Evolutionary conservation across 2,329 filamentous ascomycete species (phyloP).

Genomic region (Exophiala bonariae): DNA sequence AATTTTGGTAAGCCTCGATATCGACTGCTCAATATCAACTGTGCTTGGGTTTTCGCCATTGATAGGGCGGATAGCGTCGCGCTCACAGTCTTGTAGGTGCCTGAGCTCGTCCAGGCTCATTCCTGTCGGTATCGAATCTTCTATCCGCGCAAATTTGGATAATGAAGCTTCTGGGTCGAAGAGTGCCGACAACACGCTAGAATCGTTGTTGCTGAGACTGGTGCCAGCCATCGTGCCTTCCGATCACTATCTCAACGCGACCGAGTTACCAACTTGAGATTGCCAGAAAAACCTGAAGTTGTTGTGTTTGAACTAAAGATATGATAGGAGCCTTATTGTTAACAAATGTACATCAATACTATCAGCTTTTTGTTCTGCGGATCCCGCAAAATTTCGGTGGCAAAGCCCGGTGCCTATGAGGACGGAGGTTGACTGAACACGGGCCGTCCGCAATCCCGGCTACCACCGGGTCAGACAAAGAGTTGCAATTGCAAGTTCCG

Average conservation of each 20-base stretch:
- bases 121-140: slow-evolving; percentile 40
- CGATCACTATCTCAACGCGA: too few species aligned
- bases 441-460: slow-evolving; percentile 10
- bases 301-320: too few species aligned
- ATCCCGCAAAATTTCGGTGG: too few species aligned
- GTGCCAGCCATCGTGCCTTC: slow-evolving; percentile 3
- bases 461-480: neutral
- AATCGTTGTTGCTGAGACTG: slow-evolving; percentile 42
- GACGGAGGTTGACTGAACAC: slow-evolving; percentile 4
- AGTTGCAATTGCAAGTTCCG: neutral
- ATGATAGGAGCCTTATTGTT: too few species aligned
- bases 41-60: slow-evolving; percentile 24
- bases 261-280: too few species aligned
- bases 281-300: neutral
- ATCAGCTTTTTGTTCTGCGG: too few species aligned
- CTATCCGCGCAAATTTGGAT: slow-evolving; percentile 30
- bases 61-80: slow-evolving; percentile 41
- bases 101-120: slow-evolving; percentile 41
- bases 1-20: slow-evolving; percentile 43
- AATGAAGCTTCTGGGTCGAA: slow-evolving; percentile 44
- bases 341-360: too few species aligned
- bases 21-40: slow-evolving; percentile 33
- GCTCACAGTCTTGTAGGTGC: slow-evolving; percentile 40
- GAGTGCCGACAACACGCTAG: slow-evolving; percentile 46
- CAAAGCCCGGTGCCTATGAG: too few species aligned